Evolutionary conservation across 768 basidiomycete genomes (phyloP).

Genomic region (Pisolithus tinctorius): DNA sequence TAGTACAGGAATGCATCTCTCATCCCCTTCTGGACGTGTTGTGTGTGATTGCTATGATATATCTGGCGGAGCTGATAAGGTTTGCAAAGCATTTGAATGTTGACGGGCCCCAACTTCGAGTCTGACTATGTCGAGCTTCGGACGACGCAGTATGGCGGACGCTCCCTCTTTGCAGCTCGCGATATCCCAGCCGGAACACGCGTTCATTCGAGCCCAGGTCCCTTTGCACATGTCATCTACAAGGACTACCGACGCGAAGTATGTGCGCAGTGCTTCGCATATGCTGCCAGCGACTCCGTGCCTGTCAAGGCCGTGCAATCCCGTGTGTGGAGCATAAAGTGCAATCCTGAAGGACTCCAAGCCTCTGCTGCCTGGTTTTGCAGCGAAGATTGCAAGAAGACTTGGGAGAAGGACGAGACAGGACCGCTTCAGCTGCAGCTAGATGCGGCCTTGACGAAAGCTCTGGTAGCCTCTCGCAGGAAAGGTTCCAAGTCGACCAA

Average conservation of each 20-base stretch:
- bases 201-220: slow-evolving; percentile 38
- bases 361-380: slow-evolving; percentile 54
- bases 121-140: slow-evolving; percentile 16
- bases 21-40: background rate
- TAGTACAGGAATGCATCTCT: slow-evolving; percentile 9
- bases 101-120: background rate
- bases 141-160: slow-evolving; percentile 42
- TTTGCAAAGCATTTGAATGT: background rate
- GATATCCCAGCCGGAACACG: slow-evolving; percentile 37
- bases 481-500: slow-evolving; percentile 16
- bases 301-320: slow-evolving; percentile 12
- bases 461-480: slow-evolving; percentile 21
- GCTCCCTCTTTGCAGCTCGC: slow-evolving; percentile 43
- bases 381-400: slow-evolving; percentile 37
- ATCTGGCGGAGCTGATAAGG: no score
- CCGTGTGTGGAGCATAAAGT: slow-evolving; percentile 40
- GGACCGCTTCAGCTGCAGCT: slow-evolving; percentile 27
- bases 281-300: slow-evolving; percentile 32
- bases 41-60: no score
- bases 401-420: slow-evolving; percentile 34
- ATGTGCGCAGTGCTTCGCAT: slow-evolving; percentile 59
- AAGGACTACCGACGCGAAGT: slow-evolving; percentile 62
- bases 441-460: slow-evolving; percentile 32
- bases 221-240: slow-evolving; percentile 53
- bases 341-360: slow-evolving; percentile 14